These are phyloP conservation scores for Saccharomycopsis sp. DNA, from an alignment of 805 yeast species.

Conservation along the genomic window DNA sequence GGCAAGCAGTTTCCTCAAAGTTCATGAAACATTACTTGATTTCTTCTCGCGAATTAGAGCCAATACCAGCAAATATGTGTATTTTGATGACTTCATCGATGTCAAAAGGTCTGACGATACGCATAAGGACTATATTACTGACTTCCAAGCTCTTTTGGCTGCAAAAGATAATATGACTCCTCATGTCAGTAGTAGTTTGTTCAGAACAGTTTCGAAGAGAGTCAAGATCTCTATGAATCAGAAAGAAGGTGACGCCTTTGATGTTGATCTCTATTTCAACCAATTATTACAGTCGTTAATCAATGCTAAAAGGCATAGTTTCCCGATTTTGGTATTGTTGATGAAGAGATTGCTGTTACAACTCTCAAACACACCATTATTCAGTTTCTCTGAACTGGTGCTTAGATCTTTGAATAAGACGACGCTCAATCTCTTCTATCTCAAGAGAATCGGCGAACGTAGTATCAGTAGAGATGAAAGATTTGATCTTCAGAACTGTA, in stretches of 20 bases:
- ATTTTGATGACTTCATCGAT: constrained; percentile 10
- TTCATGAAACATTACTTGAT: constrained; percentile 1
- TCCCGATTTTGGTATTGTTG: neutral
- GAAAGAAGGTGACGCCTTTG: neutral
- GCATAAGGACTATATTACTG: neutral
- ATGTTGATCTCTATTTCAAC: neutral
- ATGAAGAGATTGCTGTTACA: constrained; percentile 4
- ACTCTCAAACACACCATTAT: constrained; percentile 18
- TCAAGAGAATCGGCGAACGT: neutral
- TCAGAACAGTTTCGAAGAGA: neutral
- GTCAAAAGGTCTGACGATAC: neutral
- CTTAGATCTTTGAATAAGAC: constrained; percentile 6
- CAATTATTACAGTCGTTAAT: neutral
- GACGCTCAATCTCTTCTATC: neutral
- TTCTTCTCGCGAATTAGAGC: constrained; percentile 17
- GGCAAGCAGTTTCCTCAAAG: neutral
- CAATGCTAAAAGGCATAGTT: neutral
- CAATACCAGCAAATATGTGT: constrained; percentile 6
- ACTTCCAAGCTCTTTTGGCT: neutral
- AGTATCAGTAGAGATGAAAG: constrained; percentile 6
- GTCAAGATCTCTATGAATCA: neutral
- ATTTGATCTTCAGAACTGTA: constrained; percentile 11
- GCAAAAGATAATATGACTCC: neutral
- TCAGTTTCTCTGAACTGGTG: constrained; percentile 4
- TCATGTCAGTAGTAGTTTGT: neutral